Percentiles rank a stretch among this genome's conserved stretches.
Evolutionary conservation across 2,329 filamentous ascomycete species (phyloP).

Genomic region (Drechslerella coelobrocha): DNA sequence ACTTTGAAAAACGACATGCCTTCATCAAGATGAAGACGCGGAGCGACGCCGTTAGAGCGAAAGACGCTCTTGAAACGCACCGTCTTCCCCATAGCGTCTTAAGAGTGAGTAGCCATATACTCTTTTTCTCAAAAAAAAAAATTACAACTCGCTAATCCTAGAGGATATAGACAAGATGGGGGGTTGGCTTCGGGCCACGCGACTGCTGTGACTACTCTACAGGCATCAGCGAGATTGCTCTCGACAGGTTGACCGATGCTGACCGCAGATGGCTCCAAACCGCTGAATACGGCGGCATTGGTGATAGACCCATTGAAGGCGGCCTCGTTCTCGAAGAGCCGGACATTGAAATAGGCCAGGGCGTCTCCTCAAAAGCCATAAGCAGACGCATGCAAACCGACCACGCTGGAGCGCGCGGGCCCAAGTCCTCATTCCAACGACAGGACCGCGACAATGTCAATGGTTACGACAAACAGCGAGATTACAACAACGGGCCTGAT

Average conservation of each 20-base stretch:
- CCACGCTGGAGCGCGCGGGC: slow-evolving; percentile 70
- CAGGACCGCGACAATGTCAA: slow-evolving; percentile 44
- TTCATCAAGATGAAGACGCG: slow-evolving; percentile 99
- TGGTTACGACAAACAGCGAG: slow-evolving; percentile 26
- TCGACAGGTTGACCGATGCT: slow-evolving; percentile 89
- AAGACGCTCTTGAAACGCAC: slow-evolving; percentile 83
- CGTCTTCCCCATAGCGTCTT: slow-evolving; percentile 75
- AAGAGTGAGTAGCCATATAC: slow-evolving; percentile 66
- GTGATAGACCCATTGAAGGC: slow-evolving; percentile 77
- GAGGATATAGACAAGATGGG: slow-evolving; percentile 80
- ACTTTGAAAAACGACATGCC: slow-evolving; percentile 95
- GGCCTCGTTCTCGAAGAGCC: slow-evolving; percentile 95
- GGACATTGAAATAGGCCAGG: slow-evolving; percentile 97
- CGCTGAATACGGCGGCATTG: slow-evolving; percentile 90
- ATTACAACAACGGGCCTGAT: slow-evolving; percentile 36
- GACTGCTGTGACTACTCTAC: slow-evolving; percentile 96
- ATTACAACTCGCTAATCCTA: slow-evolving; percentile 16
- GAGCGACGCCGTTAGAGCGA: slow-evolving; percentile 80
- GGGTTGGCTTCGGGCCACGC: slow-evolving; percentile 92
- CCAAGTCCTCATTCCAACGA: slow-evolving; percentile 62
- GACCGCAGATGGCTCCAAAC: slow-evolving; percentile 97
- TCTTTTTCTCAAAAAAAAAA: not conserved
- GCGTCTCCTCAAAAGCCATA: slow-evolving; percentile 90
- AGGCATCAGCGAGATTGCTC: slow-evolving; percentile 91
- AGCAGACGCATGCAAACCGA: slow-evolving; percentile 65